Evolutionary conservation across 352 stramenopile genomes (phyloP).

Genomic region (Phytophthora brassicae): DNA sequence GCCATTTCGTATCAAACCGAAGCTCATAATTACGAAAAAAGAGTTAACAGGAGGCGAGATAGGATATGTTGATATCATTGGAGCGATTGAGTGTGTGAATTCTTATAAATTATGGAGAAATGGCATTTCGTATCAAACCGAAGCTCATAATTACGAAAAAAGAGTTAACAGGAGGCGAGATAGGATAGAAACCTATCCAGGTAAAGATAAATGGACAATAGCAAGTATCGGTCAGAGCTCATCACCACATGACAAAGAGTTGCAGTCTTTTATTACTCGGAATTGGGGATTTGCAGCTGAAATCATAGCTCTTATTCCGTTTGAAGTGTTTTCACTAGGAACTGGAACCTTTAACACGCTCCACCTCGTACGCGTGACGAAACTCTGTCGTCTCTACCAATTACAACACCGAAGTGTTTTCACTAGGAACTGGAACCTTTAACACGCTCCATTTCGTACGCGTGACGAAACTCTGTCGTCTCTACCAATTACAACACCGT

Average conservation of each 20-base stretch:
- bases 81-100: slow-evolving; percentile 37
- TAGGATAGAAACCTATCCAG: too few species aligned
- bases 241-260: slow-evolving; percentile 6
- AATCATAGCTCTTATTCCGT: slow-evolving; percentile 43
- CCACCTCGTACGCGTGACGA: slow-evolving; percentile 49
- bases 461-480: slow-evolving; percentile 48
- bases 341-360: slow-evolving; percentile 42
- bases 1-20: slow-evolving; percentile 42
- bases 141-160: slow-evolving; percentile 34
- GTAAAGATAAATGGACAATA: slow-evolving; percentile 43
- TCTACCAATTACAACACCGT: slow-evolving; percentile 40
- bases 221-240: slow-evolving; percentile 29
- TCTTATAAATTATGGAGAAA: slow-evolving; percentile 47
- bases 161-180: too few species aligned
- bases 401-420: slow-evolving; percentile 54
- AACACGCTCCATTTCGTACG: slow-evolving; percentile 55
- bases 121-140: slow-evolving; percentile 41
- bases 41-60: too few species aligned
- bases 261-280: slow-evolving; percentile 9
- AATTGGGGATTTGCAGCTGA: slow-evolving; percentile 45
- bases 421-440: slow-evolving; percentile 29
- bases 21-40: slow-evolving; percentile 47
- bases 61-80: slow-evolving; percentile 45
- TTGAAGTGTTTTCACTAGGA: slow-evolving; percentile 48
- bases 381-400: too few species aligned